A percentile compares a stretch with the other conserved stretches of the same genome.
Conservation (phyloP, 2,329 filamentous ascomycete genomes). For the Phaeosphaeria sp. region DNA sequence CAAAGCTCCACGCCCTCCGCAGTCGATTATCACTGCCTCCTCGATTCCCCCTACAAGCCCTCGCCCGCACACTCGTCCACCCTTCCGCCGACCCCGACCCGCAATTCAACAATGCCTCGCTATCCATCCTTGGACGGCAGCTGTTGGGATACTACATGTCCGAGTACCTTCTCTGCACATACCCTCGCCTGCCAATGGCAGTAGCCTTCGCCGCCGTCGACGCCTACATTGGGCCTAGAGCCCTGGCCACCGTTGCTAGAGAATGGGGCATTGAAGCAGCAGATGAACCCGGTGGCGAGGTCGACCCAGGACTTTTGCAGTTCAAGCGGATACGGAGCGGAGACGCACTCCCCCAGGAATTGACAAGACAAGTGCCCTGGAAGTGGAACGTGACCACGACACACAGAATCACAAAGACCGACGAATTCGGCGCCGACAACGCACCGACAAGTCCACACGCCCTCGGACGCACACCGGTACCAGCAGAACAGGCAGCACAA, state of each 20-base stretch:
- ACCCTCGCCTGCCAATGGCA: constrained; percentile 87
- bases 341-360: constrained; percentile 29
- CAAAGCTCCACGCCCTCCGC: constrained; percentile 92
- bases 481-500: constrained; percentile 68
- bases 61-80: constrained; percentile 86
- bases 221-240: constrained; percentile 79
- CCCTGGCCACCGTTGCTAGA: constrained; percentile 74
- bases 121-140: constrained; percentile 81
- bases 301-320: constrained; percentile 89
- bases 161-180: constrained; percentile 87
- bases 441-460: constrained; percentile 32
- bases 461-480: constrained; percentile 28
- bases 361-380: constrained; percentile 39
- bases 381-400: constrained; percentile 55
- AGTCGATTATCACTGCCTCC: constrained; percentile 83
- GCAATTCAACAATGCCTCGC: constrained; percentile 86
- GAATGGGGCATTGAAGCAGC: constrained; percentile 94
- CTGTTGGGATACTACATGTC: constrained; percentile 88
- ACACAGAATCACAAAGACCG: constrained; percentile 79
- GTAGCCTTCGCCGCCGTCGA: constrained; percentile 86
- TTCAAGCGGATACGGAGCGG: constrained; percentile 62
- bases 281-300: constrained; percentile 86
- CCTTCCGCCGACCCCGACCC: constrained; percentile 80
- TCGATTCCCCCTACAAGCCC: constrained; percentile 82
- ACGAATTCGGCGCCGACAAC: constrained; percentile 79